Base-by-base conservation (phyloP, 352 stramenopile species). In the Labyrinthula sp. region DNA sequence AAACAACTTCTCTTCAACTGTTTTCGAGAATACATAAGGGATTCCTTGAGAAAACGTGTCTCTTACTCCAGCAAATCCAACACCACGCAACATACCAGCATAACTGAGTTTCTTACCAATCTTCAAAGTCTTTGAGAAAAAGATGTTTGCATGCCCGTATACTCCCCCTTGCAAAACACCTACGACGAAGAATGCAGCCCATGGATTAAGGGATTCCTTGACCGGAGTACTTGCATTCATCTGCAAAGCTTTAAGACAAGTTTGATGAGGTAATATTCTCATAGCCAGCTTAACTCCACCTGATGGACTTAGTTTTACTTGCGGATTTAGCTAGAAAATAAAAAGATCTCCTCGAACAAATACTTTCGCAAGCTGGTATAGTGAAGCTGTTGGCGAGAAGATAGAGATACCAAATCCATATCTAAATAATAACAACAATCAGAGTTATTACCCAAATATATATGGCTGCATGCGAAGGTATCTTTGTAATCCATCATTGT, bases 161-260 rank as follows among this genome's bases (percentile, higher is more conserved):
- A 63, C 57, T 10, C 54, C 57, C 25, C 57, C 43, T 47, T 63
- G 57, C 1, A 63, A 24, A 7, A 63, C 57, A 28, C 57, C 57
- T 5, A 63, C 57, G 4, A 59, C 28, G 1, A 57, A 55, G 38
- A 63, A 63, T 20, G 57, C 57, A 17, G 57, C 57, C 57, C 57
- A 63, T n/a, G 57, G 57, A 40, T 63, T 63, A 1, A 63, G 22
- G 4, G 60, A 21, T 35, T 63, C 57, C 39, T 63, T 63, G 28
- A 63, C 57, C 5, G 57, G 57, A 7, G 56, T 63, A 26, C 34
- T 56, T 6, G 36, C 33, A 29, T 63, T 50, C 57, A 63, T 63
- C 26, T 63, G 57, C 12, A 30, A 9, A 17, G 37, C 35, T 39
- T 63, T 63, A 20, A 63, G 55, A 7, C 60, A 20, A 2, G 57